Evolutionary conservation across 2,329 filamentous ascomycete genomes (phyloP), one percentile per base, ranked within the genome.

Genomic region (Xylariaceae sp.): DNA sequence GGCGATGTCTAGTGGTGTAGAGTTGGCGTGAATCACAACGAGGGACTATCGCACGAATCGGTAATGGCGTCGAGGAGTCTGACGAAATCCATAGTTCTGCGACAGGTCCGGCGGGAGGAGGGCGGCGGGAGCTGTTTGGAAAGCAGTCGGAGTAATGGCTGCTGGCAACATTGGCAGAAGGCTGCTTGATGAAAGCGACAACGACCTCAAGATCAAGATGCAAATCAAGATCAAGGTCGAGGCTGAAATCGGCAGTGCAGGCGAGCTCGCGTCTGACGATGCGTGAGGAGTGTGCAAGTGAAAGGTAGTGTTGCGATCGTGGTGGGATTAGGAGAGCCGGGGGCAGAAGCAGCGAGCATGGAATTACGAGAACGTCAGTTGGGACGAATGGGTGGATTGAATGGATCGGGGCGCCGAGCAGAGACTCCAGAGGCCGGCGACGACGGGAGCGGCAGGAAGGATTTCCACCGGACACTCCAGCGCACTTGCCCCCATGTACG

Each of bases 81-180:
- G 53, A 52, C 56, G 65, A 61, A 56, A 62, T 59, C 65, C 65
- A 67, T 67, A 66, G 53, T 59, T 62, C 48, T 61, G 59, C 48
- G 55, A 39, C 47, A 44, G 52, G 53, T 55, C 51, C 44, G 49
- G 56, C 42, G 47, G 57, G 39, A 45, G 41, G 55, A 57, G 56
- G 55, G 58, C 55, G 49, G 52, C 45, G 45, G 49, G 57, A 59
- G 58, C 57, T 53, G 58, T 61, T 48, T 62, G 51, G 58, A 48
- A 48, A 53, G 49, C 52, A 45, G 53, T 51, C 58, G 55, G 57
- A 36, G 33, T 9, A 27, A 27, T 27, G 4, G 7, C 22, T 27
- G 22, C 22, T 50, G 55, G 55, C 61, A 60, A 66, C 63, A 66
- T 66, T 66, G 53, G 61, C 55, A 54, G 51, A 49, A 54, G 53